These are phyloP conservation scores for Phoma herbarum DNA, from an alignment of 2,329 filamentous ascomycete species.

Conservation along the genomic window DNA sequence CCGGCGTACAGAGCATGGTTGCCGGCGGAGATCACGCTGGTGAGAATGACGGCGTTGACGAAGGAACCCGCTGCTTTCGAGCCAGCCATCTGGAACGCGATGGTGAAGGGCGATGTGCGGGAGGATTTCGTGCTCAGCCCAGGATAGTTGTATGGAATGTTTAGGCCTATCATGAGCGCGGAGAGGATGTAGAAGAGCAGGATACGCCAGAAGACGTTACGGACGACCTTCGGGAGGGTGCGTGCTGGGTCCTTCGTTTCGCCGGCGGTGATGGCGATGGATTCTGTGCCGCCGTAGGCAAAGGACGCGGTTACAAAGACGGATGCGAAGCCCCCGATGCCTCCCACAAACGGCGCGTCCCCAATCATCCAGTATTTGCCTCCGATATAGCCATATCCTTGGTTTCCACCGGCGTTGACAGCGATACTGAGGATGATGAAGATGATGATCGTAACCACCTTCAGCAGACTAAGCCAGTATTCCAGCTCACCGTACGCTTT, in stretches of 20 bases:
- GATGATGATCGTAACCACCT: slow-evolving; percentile 46
- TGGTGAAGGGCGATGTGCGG: slow-evolving; percentile 69
- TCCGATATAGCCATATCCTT: slow-evolving; percentile 53
- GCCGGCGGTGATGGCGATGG: slow-evolving; percentile 78
- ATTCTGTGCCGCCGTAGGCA: slow-evolving; percentile 76
- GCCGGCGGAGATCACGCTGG: slow-evolving; percentile 67
- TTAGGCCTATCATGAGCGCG: slow-evolving; percentile 54
- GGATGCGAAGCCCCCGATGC: slow-evolving; percentile 65
- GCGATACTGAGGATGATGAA: slow-evolving; percentile 47
- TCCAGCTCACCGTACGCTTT: slow-evolving; percentile 50
- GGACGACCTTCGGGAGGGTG: slow-evolving; percentile 84
- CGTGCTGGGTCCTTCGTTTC: slow-evolving; percentile 83
- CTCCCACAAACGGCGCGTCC: slow-evolving; percentile 57
- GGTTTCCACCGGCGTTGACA: slow-evolving; percentile 40
- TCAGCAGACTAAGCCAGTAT: slow-evolving; percentile 48
- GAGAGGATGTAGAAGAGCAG: slow-evolving; percentile 54
- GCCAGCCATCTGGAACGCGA: slow-evolving; percentile 69
- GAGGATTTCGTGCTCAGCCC: slow-evolving; percentile 47
- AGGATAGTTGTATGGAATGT: slow-evolving; percentile 52
- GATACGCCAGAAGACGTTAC: slow-evolving; percentile 79
- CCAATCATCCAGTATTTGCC: slow-evolving; percentile 74
- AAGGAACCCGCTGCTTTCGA: slow-evolving; percentile 68
- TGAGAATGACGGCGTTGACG: slow-evolving; percentile 71
- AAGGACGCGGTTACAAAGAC: slow-evolving; percentile 81
- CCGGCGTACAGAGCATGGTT: slow-evolving; percentile 65